Evolutionary conservation across 208 protist species (phyloP).

Genomic region (Leishmania braziliensis): DNA sequence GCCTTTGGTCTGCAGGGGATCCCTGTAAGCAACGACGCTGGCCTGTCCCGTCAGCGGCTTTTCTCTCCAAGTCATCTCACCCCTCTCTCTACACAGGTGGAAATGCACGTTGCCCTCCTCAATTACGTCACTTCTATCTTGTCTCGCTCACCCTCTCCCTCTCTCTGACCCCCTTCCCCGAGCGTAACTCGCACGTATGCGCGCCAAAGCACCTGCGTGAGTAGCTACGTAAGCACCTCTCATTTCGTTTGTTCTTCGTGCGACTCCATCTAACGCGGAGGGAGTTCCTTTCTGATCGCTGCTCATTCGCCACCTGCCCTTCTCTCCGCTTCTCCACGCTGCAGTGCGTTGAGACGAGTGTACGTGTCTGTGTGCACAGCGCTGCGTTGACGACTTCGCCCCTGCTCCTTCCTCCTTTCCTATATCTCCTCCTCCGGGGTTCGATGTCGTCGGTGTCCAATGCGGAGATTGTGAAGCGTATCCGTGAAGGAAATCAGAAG

Average conservation of each 20-base stretch:
- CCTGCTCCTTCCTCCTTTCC: background rate
- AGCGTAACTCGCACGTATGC: background rate
- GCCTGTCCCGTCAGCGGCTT: background rate
- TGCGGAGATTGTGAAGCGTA: constrained; percentile 58
- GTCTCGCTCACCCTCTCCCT: background rate
- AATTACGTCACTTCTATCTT: background rate
- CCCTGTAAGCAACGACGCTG: background rate
- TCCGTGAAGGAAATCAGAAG: constrained; percentile 58
- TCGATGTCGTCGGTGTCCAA: constrained; percentile 17
- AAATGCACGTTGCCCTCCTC: background rate
- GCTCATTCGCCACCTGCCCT: background rate
- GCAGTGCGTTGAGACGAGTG: background rate
- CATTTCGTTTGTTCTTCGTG: too few relatives aligned
- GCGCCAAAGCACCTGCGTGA: background rate
- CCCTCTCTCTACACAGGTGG: background rate
- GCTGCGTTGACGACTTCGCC: background rate
- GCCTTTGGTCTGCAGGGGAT: background rate
- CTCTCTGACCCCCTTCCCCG: background rate
- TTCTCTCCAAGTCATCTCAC: background rate
- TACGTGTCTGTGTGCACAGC: background rate
- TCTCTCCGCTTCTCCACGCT: background rate
- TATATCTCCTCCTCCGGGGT: background rate
- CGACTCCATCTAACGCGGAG: background rate
- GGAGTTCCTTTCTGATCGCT: background rate
- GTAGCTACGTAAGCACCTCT: background rate